phyloP scores from a whole-genome alignment of 208 protist genomes.

The Tritrichomonas musculus region DNA sequence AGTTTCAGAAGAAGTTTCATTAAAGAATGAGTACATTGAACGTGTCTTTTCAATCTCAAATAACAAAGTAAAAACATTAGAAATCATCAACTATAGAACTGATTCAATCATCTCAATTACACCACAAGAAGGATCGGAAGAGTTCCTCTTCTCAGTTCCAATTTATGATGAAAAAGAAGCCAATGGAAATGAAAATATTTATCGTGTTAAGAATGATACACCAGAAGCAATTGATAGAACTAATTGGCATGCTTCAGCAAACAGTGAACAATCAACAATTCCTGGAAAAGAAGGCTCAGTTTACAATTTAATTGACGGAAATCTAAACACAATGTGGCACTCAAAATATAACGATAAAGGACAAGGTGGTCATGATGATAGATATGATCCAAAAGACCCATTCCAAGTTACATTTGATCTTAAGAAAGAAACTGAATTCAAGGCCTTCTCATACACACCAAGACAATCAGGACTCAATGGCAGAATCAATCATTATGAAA shows the following conservation, averaged over 20 bases:
- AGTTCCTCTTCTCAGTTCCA: background rate
- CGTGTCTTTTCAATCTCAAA: background rate
- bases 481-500: background rate
- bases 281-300: background rate
- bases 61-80: background rate
- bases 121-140: background rate
- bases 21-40: background rate
- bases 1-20: background rate
- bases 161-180: background rate
- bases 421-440: background rate
- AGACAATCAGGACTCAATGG: background rate
- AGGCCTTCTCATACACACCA: slow-evolving; percentile 11
- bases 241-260: background rate
- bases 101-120: background rate
- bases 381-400: background rate
- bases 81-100: background rate
- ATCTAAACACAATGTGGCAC: background rate
- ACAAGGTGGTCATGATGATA: slow-evolving; percentile 19
- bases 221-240: background rate
- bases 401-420: background rate
- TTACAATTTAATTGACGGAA: background rate
- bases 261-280: background rate
- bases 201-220: background rate
- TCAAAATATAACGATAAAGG: background rate
- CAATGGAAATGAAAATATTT: background rate